These are phyloP conservation scores for Passalora sequoiae DNA, from an alignment of 2,329 filamentous ascomycete species.

Conservation along the genomic window DNA sequence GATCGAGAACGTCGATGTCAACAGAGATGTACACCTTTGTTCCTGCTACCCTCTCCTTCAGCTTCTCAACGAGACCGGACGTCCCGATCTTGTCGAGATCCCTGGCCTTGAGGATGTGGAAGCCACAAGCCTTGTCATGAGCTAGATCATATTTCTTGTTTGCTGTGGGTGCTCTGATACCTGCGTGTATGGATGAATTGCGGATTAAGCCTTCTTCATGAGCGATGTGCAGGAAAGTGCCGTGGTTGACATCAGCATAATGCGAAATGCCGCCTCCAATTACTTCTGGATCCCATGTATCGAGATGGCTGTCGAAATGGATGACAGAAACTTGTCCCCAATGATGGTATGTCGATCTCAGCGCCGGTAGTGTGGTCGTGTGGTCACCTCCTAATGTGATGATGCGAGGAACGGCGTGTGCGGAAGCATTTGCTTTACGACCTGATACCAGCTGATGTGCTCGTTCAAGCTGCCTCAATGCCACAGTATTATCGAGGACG, in stretches of 20 bases:
- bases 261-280: slow-evolving; percentile 55
- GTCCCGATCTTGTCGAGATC: slow-evolving; percentile 50
- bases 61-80: slow-evolving; percentile 43
- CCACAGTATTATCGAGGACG: slow-evolving; percentile 48
- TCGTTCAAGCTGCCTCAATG: slow-evolving; percentile 49
- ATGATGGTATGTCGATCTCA: slow-evolving; percentile 45
- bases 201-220: slow-evolving; percentile 57
- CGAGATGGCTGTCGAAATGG: slow-evolving; percentile 51
- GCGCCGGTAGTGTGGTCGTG: slow-evolving; percentile 50
- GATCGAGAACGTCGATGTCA: slow-evolving; percentile 48
- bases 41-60: slow-evolving; percentile 48
- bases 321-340: slow-evolving; percentile 55
- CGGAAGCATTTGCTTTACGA: slow-evolving; percentile 39
- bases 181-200: slow-evolving; percentile 58
- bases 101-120: slow-evolving; percentile 52
- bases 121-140: slow-evolving; percentile 57
- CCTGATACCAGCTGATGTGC: slow-evolving; percentile 49
- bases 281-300: slow-evolving; percentile 54
- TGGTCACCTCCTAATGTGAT: slow-evolving; percentile 53
- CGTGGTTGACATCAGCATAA: slow-evolving; percentile 57
- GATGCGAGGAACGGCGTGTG: slow-evolving; percentile 46
- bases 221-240: slow-evolving; percentile 56
- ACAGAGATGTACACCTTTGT: slow-evolving; percentile 50
- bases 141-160: slow-evolving; percentile 50
- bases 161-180: slow-evolving; percentile 52